Percentiles rank a stretch among this genome's conserved stretches.
These are phyloP conservation scores for Pestalotiopsis sp. DNA, from an alignment of 2,329 filamentous ascomycete genomes.

Conservation along the genomic window DNA sequence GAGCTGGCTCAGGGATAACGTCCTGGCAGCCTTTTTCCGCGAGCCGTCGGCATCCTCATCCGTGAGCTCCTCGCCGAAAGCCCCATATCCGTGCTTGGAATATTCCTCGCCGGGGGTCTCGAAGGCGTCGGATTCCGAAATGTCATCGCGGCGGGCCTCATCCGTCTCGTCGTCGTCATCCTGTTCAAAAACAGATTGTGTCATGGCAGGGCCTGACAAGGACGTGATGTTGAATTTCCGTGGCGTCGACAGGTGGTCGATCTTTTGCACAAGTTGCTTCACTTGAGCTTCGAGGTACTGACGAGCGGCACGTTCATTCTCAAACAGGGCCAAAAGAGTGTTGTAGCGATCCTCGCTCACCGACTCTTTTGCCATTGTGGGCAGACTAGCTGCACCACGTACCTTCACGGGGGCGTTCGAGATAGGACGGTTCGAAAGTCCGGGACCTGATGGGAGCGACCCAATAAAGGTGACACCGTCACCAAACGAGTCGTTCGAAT, in stretches of 20 bases:
- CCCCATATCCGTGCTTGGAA: conserved; percentile 36
- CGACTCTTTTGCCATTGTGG: conserved; percentile 37
- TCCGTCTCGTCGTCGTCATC: conserved; percentile 40
- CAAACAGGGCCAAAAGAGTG: conserved; percentile 53
- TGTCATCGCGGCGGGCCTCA: conserved; percentile 24
- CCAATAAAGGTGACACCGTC: conserved; percentile 47
- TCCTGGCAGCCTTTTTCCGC: conserved; percentile 59
- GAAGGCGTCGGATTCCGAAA: conserved; percentile 46
- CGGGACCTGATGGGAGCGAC: conserved; percentile 33
- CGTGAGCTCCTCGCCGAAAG: conserved; percentile 44
- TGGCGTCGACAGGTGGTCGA: conserved; percentile 47
- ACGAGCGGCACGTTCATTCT: conserved; percentile 58
- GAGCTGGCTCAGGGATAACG: conserved; percentile 64
- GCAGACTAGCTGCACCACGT: conserved; percentile 47
- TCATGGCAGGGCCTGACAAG: conserved; percentile 31
- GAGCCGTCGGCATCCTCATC: conserved; percentile 37
- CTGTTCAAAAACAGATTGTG: conserved; percentile 43
- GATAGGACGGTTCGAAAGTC: conserved; percentile 35
- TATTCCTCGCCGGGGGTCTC: conserved; percentile 53
- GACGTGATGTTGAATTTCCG: conserved; percentile 35
- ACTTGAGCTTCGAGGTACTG: conserved; percentile 59
- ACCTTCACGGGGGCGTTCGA: conserved; percentile 45
- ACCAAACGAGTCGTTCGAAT: conserved; percentile 48
- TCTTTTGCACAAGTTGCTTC: conserved; percentile 49
- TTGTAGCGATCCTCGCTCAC: conserved; percentile 50